Conservation (phyloP, 371 early-diverging fungal genomes). For the Mortierella sp. region DNA sequence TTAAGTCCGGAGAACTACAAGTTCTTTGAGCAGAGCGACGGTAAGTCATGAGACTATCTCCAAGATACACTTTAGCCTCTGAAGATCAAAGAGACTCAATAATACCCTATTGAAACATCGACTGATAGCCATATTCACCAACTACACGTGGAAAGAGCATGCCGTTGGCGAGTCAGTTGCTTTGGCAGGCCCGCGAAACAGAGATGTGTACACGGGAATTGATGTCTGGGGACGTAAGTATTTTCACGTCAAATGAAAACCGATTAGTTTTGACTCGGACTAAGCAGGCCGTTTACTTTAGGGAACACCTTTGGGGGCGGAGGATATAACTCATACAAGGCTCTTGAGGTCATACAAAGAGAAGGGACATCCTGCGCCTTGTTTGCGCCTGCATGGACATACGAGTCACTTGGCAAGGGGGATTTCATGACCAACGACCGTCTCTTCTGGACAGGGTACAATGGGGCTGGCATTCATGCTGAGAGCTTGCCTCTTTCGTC, state of each 20-base stretch:
- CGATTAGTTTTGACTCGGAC: neutral
- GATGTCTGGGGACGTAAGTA: slow-evolving; percentile 75
- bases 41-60: slow-evolving; percentile 30
- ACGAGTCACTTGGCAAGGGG: slow-evolving; percentile 61
- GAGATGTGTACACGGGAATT: slow-evolving; percentile 71
- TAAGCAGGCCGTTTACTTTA: neutral
- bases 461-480: slow-evolving; percentile 40
- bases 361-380: slow-evolving; percentile 66
- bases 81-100: too few species aligned
- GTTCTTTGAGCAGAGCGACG: slow-evolving; percentile 68
- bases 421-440: slow-evolving; percentile 64
- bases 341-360: slow-evolving; percentile 59
- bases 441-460: slow-evolving; percentile 66
- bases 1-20: slow-evolving; percentile 60
- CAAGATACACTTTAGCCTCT: neutral
- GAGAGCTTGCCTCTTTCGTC: slow-evolving; percentile 35
- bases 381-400: slow-evolving; percentile 75
- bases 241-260: neutral
- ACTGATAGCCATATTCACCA: slow-evolving; percentile 67
- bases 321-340: slow-evolving; percentile 63
- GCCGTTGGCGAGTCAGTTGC: slow-evolving; percentile 55
- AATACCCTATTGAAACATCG: too few species aligned
- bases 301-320: slow-evolving; percentile 72
- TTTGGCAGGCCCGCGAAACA: slow-evolving; percentile 52
- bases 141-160: slow-evolving; percentile 72